A percentile compares a stretch with the other conserved stretches of the same genome.
phyloP scores from a whole-genome alignment of 2,329 filamentous ascomycete species.

The Colletotrichum acutatum region DNA sequence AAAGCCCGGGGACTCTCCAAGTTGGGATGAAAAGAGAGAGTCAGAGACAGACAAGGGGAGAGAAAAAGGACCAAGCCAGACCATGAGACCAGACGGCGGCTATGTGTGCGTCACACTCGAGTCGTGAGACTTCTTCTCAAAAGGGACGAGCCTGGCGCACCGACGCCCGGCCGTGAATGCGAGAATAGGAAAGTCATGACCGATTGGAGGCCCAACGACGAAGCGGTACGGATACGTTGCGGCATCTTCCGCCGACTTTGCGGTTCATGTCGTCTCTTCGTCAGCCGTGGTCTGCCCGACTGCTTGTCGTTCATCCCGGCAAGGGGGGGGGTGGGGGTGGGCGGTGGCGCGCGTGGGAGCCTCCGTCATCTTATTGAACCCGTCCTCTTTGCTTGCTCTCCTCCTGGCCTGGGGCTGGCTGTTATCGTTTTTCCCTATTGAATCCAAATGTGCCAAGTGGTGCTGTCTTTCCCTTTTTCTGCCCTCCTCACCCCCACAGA shows the following conservation, averaged over 20 bases:
- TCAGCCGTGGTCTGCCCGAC: background rate
- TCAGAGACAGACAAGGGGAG: background rate
- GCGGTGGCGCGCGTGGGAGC: background rate
- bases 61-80: slow-evolving; percentile 1
- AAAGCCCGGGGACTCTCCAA: background rate
- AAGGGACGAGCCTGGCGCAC: background rate
- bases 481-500: slow-evolving; percentile 13
- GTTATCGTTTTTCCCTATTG: background rate
- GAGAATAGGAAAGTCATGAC: slow-evolving; percentile 20
- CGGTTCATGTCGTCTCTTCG: slow-evolving; percentile 32
- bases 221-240: background rate
- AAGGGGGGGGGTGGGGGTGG: background rate
- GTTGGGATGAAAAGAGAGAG: slow-evolving; percentile 24
- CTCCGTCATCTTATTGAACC: slow-evolving; percentile 8
- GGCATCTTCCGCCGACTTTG: slow-evolving; percentile 13
- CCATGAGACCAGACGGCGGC: slow-evolving; percentile 30
- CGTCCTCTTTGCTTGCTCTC: background rate
- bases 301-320: slow-evolving; percentile 13
- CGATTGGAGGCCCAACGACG: background rate
- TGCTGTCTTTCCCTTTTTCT: background rate
- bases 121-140: slow-evolving; percentile 10
- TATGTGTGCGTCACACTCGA: slow-evolving; percentile 24
- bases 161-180: background rate
- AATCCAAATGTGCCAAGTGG: background rate
- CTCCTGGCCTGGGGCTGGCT: too few species aligned